phyloP scores from a whole-genome alignment of 148 eudicot genomes.

The Arctostaphylos glauca region DNA sequence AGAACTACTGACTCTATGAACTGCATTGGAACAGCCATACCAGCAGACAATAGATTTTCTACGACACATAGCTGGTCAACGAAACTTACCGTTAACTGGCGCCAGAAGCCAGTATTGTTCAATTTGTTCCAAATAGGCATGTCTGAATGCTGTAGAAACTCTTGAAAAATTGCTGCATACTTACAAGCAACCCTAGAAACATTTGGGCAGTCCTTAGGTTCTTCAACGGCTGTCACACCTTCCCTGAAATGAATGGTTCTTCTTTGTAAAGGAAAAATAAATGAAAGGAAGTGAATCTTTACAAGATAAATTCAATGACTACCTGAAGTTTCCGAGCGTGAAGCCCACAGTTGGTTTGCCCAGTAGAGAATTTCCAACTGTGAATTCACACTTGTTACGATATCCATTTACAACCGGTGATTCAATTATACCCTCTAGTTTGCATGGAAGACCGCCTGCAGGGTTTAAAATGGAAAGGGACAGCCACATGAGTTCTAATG shows the following conservation, averaged over 20 bases:
- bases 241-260: slow-evolving; percentile 46
- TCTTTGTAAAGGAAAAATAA: not conserved
- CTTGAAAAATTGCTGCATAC: slow-evolving; percentile 77
- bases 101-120: slow-evolving; percentile 92
- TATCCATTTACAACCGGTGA: slow-evolving; percentile 84
- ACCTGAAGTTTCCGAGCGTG: slow-evolving; percentile 97
- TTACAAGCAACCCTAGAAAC: slow-evolving; percentile 69
- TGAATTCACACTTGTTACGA: slow-evolving; percentile 96
- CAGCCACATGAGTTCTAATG: not conserved
- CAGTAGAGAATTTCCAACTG: slow-evolving; percentile 77
- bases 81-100: slow-evolving; percentile 82
- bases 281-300: not conserved
- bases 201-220: slow-evolving; percentile 81
- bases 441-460: slow-evolving; percentile 93
- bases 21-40: not conserved
- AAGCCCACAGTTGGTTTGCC: slow-evolving; percentile 88
- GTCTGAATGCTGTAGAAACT: slow-evolving; percentile 66
- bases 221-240: slow-evolving; percentile 98
- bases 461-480: slow-evolving; percentile 18
- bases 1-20: not conserved
- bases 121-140: slow-evolving; percentile 91
- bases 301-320: slow-evolving; percentile 3
- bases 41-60: not conserved
- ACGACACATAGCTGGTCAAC: not conserved
- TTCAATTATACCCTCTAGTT: slow-evolving; percentile 81